Base-by-base conservation (phyloP, 2,329 filamentous ascomycete genomes). In the Hymenoscyphus fructigenus region DNA sequence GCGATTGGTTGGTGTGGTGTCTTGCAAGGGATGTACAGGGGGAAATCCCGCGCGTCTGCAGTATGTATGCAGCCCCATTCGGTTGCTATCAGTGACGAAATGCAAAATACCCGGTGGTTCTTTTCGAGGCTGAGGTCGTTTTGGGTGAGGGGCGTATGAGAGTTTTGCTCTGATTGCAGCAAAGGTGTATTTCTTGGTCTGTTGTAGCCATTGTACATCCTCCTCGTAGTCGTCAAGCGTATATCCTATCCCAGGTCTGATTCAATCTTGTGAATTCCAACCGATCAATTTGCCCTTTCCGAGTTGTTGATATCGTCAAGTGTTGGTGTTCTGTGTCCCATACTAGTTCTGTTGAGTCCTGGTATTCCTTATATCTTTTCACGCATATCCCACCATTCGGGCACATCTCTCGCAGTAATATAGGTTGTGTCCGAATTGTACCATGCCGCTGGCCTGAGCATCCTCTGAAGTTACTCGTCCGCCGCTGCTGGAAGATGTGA, bases 341-440 rank as follows among this genome's bases (percentile, higher is more conserved):
- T 60, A 29, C 61, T 55, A 62, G 61, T 62, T 20, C 36, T 57
- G 60, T 58, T 20, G 23, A 53, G 47, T 47, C 36, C 61, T 47
- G 53, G 61, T 38, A 26, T 50, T 23, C 34, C 28, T 12, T 17
- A 20, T 12, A 15, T 53, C 36, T 26, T n/a, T 71, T 84, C 82
- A 88, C 75, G 83, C 85, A 76, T 88, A 89, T 70, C 86, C 87
- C 36, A 87, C 84, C 75, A 86, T 84, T 73, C 82, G 84, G 66
- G 87, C 87, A 74, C 87, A 89, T 41, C 85, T 81, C 65, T 83
- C 80, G 77, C 87, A 89, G 77, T 89, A 89, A 79, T 88, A 88
- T 66, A 88, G 83, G 75, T 87, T 87, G 75, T 85, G 84, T 1
- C 85, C 85, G 67, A 89, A 86, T 72, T 84, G 82, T 15, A 89